Conservation (phyloP, 352 stramenopile genomes). For the Aphanomyces astaci region DNA sequence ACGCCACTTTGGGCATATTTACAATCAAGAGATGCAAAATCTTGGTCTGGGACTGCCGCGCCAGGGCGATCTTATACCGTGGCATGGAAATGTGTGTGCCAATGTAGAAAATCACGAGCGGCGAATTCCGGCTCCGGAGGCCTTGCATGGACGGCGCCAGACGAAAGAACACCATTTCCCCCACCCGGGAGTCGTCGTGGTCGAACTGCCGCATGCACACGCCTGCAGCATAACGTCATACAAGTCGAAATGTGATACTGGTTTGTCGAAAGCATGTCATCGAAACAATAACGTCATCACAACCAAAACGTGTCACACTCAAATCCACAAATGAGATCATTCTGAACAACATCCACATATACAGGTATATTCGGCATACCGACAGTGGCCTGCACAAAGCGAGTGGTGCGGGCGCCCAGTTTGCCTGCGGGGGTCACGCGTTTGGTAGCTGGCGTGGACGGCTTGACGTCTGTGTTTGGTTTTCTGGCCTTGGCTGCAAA, state of each 20-base stretch:
- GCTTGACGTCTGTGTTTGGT: not conserved
- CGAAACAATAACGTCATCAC: too few relatives aligned
- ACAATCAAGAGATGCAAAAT: slow-evolving; percentile 68
- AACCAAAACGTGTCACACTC: too few relatives aligned
- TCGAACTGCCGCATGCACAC: not conserved
- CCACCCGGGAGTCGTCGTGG: slow-evolving; percentile 34
- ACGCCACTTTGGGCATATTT: slow-evolving; percentile 47
- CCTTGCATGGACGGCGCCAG: slow-evolving; percentile 30
- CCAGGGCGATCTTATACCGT: slow-evolving; percentile 41
- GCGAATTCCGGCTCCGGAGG: slow-evolving; percentile 28
- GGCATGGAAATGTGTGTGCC: slow-evolving; percentile 46
- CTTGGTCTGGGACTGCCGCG: slow-evolving; percentile 54
- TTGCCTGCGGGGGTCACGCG: not conserved
- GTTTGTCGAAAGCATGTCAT: too few relatives aligned
- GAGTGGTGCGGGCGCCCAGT: not conserved
- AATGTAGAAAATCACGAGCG: slow-evolving; percentile 52
- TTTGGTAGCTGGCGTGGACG: not conserved
- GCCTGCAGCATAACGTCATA: not conserved
- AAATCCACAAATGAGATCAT: too few relatives aligned
- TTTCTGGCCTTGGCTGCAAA: not conserved
- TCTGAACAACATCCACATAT: too few relatives aligned
- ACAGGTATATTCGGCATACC: not conserved
- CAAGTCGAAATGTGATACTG: too few relatives aligned
- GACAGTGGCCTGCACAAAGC: not conserved
- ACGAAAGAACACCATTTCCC: slow-evolving; percentile 63